Conservation (phyloP, 1,284 basidiomycete species). For the Cutaneotrichosporon curvatum region DNA sequence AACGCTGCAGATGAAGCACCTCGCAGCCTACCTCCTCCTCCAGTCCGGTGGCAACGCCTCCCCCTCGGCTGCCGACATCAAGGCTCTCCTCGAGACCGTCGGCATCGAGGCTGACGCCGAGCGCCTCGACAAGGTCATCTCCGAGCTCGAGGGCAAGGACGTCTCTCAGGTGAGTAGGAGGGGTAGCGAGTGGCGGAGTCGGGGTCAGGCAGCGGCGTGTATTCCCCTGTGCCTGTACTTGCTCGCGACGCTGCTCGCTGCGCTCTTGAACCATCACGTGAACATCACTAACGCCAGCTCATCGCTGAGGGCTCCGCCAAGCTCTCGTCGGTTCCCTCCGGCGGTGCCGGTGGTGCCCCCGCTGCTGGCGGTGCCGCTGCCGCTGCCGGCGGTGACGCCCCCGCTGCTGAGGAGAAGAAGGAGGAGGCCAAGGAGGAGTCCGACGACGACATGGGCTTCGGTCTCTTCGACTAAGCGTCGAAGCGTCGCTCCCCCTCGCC, state of each 20-base stretch:
- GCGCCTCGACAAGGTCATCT: constrained; percentile 76
- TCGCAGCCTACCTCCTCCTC: constrained; percentile 98
- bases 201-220: no score
- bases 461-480: constrained; percentile 75
- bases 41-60: constrained; percentile 85
- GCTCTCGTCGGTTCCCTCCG: constrained; percentile 74
- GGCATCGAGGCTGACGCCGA: constrained; percentile 84
- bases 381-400: constrained; percentile 57
- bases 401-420: constrained; percentile 59
- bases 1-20: constrained; percentile 73
- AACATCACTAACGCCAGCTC: constrained; percentile 52
- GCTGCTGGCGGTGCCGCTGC: constrained; percentile 47
- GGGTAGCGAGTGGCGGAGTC: neutral
- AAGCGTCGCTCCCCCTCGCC: constrained; percentile 5
- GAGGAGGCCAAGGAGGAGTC: constrained; percentile 53
- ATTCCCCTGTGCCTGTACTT: no score
- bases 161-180: constrained; percentile 60
- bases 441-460: constrained; percentile 60
- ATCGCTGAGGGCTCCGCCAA: constrained; percentile 89
- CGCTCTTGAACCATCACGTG: no score
- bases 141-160: constrained; percentile 90
- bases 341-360: constrained; percentile 41
- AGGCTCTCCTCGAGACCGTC: constrained; percentile 76
- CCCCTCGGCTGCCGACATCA: constrained; percentile 84
- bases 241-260: no score